phyloP scores from a whole-genome alignment of 1,284 basidiomycete species.

The Cerioporus squamosus region DNA sequence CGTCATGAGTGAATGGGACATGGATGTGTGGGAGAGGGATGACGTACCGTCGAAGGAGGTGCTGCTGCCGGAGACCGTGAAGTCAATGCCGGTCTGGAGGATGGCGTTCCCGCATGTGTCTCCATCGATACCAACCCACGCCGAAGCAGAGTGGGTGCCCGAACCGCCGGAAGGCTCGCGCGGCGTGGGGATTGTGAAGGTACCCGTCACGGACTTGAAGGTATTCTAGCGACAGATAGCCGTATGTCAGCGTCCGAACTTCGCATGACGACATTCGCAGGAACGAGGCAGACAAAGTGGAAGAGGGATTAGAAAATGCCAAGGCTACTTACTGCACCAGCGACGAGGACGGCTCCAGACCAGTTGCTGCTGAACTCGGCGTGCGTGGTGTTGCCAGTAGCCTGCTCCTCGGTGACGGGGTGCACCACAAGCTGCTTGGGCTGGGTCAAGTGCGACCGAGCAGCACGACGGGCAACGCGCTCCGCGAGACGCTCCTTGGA shows the following conservation, averaged over 20 bases:
- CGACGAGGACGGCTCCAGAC: conserved; percentile 30
- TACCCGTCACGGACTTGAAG: conserved; percentile 36
- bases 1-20: too few relatives aligned
- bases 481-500: conserved; percentile 21
- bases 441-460: conserved; percentile 18
- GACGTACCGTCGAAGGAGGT: conserved; percentile 32
- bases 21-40: too few relatives aligned
- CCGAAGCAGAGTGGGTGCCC: conserved; percentile 33
- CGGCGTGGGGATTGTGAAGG: conserved; percentile 36
- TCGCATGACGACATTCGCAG: too few relatives aligned
- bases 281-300: too few relatives aligned
- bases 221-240: conserved; percentile 23
- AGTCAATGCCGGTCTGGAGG: conserved; percentile 35
- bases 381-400: conserved; percentile 19
- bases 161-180: conserved; percentile 28
- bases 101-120: conserved; percentile 25
- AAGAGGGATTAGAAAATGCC: neutral
- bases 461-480: conserved; percentile 23
- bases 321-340: conserved; percentile 19
- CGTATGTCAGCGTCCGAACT: neutral
- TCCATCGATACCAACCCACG: conserved; percentile 26
- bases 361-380: conserved; percentile 34
- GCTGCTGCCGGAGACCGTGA: conserved; percentile 28
- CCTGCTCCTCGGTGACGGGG: neutral
- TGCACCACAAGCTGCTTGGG: conserved; percentile 12